phyloP scores from a whole-genome alignment of 495 filamentous ascomycete genomes.

The Penicillium nucicola region DNA sequence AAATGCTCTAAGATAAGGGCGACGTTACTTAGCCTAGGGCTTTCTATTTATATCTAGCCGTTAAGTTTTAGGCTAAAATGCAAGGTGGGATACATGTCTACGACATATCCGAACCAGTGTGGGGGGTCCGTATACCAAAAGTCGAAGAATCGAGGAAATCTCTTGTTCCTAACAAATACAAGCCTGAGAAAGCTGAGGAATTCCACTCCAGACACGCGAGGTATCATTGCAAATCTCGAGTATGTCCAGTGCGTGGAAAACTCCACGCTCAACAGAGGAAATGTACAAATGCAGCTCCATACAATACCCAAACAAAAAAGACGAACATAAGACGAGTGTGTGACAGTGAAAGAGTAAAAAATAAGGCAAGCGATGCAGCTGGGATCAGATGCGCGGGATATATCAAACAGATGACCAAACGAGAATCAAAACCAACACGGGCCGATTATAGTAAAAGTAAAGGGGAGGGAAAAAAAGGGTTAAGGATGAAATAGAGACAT shows the following conservation, averaged over 20 bases:
- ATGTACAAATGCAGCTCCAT: conserved; percentile 8
- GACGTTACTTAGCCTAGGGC: neutral
- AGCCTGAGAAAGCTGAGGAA: neutral
- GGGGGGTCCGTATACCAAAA: neutral
- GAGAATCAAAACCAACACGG: conserved; percentile 11
- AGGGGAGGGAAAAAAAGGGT: neutral
- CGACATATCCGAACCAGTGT: too few relatives aligned
- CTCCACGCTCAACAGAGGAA: conserved; percentile 5
- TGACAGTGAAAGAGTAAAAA: neutral
- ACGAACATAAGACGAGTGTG: neutral
- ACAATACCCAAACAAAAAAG: neutral
- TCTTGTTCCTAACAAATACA: neutral
- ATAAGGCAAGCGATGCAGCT: conserved; percentile 13
- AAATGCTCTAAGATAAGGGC: too few relatives aligned
- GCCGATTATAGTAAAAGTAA: conserved; percentile 6
- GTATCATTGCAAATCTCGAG: conserved; percentile 7
- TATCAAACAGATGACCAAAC: conserved; percentile 19
- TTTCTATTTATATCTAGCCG: too few relatives aligned
- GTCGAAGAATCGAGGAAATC: neutral
- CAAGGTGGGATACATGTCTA: too few relatives aligned
- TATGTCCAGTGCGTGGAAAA: conserved; percentile 6
- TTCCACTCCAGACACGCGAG: neutral
- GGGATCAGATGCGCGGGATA: conserved; percentile 25
- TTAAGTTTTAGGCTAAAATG: too few relatives aligned
- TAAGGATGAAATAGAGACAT: conserved; percentile 26